These are phyloP conservation scores for Ascochyta pisi DNA, from an alignment of 2,329 filamentous ascomycete species.

Conservation along the genomic window DNA sequence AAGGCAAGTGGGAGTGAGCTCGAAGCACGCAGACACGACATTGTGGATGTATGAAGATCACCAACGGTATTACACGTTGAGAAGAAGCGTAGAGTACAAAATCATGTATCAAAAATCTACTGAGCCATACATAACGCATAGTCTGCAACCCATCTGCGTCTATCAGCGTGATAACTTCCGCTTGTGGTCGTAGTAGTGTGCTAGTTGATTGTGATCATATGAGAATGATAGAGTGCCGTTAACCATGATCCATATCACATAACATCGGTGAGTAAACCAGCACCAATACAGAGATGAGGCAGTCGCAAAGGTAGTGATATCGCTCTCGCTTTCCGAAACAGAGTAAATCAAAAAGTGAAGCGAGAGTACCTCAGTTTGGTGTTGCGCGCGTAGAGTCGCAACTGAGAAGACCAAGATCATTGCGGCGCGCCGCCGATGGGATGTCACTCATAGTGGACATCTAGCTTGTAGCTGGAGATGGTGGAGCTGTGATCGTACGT, in stretches of 20 bases:
- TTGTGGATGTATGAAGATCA: background rate
- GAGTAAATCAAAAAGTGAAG: conserved; percentile 31
- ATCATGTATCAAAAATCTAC: conserved; percentile 19
- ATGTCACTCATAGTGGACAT: background rate
- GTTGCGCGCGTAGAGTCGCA: conserved; percentile 8
- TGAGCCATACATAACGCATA: conserved; percentile 5
- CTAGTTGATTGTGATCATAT: conserved; percentile 17
- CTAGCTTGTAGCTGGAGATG: conserved; percentile 43
- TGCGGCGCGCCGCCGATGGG: background rate
- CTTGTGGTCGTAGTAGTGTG: conserved; percentile 6
- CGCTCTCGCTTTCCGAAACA: conserved; percentile 21
- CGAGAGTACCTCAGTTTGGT: conserved; percentile 23
- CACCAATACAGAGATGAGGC: background rate
- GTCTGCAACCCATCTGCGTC: background rate
- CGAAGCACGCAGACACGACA: background rate
- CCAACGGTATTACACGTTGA: background rate
- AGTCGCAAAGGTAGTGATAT: conserved; percentile 14
- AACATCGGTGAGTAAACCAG: conserved; percentile 1
- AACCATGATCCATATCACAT: conserved; percentile 23
- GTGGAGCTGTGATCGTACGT: conserved; percentile 46
- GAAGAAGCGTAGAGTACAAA: conserved; percentile 6
- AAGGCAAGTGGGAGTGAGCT: conserved; percentile 29
- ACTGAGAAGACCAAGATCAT: conserved; percentile 3
- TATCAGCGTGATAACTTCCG: background rate
- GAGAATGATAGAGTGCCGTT: conserved; percentile 8